These are phyloP conservation scores for Poronia punctata DNA, from an alignment of 495 filamentous ascomycete species.

Conservation along the genomic window DNA sequence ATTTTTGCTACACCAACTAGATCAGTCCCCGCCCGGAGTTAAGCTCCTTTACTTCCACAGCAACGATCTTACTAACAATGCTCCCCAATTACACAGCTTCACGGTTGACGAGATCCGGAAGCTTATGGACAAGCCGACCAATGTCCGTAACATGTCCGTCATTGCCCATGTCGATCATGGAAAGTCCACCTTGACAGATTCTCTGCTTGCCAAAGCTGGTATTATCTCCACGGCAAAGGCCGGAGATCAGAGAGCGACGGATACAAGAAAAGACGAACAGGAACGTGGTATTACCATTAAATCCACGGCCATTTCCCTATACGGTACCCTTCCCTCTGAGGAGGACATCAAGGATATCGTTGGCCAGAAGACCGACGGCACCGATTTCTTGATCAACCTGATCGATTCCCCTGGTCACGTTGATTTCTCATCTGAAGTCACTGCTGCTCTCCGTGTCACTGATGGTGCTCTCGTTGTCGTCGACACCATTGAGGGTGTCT, in stretches of 20 bases:
- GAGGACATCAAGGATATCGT: constrained; percentile 93
- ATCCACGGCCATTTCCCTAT: constrained; percentile 98
- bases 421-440: constrained; percentile 99
- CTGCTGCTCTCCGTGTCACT: constrained; percentile 98
- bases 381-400: constrained; percentile 99
- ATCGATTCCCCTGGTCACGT: constrained; percentile 99
- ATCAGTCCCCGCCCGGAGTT: constrained; percentile 38
- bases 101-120: constrained; percentile 95
- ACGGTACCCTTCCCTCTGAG: constrained; percentile 69
- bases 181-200: constrained; percentile 99
- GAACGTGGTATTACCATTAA: constrained; percentile 99
- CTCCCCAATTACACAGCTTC: constrained; percentile 60
- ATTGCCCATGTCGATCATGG: constrained; percentile 99
- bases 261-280: constrained; percentile 96
- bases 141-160: constrained; percentile 98
- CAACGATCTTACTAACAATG: constrained; percentile 23
- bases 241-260: constrained; percentile 90
- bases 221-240: constrained; percentile 99
- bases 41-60: constrained; percentile 20
- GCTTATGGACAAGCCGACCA: constrained; percentile 96
- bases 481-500: constrained; percentile 99
- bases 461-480: constrained; percentile 99
- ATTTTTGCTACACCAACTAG: constrained; percentile 2
- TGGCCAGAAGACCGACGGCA: constrained; percentile 73
- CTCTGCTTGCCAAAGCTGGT: constrained; percentile 96